Base-by-base conservation (phyloP, 1,139 yeast genomes). In the Candida smagusa region DNA sequence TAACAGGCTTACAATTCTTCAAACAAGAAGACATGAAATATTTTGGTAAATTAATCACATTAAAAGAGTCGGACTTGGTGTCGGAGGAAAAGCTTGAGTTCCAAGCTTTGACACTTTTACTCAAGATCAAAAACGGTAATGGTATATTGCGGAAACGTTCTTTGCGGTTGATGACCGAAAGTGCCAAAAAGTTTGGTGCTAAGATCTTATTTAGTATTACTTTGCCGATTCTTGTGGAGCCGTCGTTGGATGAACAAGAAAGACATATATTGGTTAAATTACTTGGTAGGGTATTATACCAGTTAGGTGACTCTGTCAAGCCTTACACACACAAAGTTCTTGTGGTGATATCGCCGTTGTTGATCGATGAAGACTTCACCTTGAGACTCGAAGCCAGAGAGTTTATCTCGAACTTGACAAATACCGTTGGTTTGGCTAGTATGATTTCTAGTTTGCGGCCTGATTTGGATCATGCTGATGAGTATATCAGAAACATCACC, bases 401-500 rank as follows among this genome's bases (percentile, higher is more conserved):
- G 45, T 78, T 89, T 22, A 76, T 90, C 9, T 73, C 92, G 0
- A 82, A 77, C 47, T 63, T 90, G 24, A 67, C 95, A 6, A 82
- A 81, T 50, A 87, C 95, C 2, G 92, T 87, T 2, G 98, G 98
- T 0, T 61, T 90, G 29, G 77, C 88, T 0, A 81, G 79, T 33
- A 83, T 89, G 77, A 77, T 92, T 24, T 71, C 88, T 2, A 77
- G 83, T 0, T 66, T 90, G 58, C 72, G 95, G 39, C 89, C 95
- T 0, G 95, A 88, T 58, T 74, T 92, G 28, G 95, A 85, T 48
- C 81, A 84, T 50, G 76, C 74, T 8, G 97, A 90, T 54, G 97
- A 90, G 48, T 83, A 81, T 50, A 80, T 85, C 4, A 69, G 97
- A 39, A 84, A 84, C 50, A 70, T 82, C 1, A 82, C 95, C 0